Conservation (phyloP, 257 asterid genomes). For the Anisodus tanguticus region DNA sequence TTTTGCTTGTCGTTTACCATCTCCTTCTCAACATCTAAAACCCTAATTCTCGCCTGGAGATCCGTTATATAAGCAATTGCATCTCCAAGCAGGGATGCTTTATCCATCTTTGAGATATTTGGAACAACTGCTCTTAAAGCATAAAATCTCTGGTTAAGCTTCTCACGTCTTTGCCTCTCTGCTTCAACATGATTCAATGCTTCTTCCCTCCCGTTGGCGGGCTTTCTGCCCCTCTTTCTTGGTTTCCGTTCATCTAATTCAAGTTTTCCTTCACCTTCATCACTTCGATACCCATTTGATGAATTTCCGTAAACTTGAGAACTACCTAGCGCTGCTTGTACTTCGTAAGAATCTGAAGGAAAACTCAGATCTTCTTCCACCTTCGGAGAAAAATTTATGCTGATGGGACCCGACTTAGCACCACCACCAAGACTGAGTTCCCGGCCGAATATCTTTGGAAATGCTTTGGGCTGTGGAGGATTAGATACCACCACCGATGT, state of each 20-base stretch:
- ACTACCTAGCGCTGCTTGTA: conserved; percentile 51
- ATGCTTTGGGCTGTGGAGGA: conserved; percentile 51
- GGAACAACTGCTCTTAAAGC: conserved; percentile 91
- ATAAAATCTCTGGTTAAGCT: conserved; percentile 88
- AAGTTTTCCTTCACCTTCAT: conserved; percentile 56
- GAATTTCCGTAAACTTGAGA: conserved; percentile 58
- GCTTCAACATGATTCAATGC: conserved; percentile 90
- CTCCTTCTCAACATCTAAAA: conserved; percentile 71
- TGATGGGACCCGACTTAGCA: conserved; percentile 69
- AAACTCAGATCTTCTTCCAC: conserved; percentile 55
- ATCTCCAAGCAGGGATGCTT: conserved; percentile 88
- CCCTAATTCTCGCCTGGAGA: conserved; percentile 71
- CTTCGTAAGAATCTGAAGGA: conserved; percentile 55
- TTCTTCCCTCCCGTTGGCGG: conserved; percentile 90
- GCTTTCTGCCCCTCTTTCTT: conserved; percentile 89
- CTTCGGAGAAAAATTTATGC: conserved; percentile 73
- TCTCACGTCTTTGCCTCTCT: conserved; percentile 93
- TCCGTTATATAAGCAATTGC: conserved; percentile 82
- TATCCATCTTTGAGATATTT: conserved; percentile 91
- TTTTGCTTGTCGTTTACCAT: conserved; percentile 37
- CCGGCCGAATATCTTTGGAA: conserved; percentile 71
- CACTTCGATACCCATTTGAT: conserved; percentile 63
- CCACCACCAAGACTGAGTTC: conserved; percentile 71
- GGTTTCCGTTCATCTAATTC: conserved; percentile 72
- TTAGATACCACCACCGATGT: conserved; percentile 55